Conservation (phyloP, 768 basidiomycete genomes). For the Mycena haematopus region DNA sequence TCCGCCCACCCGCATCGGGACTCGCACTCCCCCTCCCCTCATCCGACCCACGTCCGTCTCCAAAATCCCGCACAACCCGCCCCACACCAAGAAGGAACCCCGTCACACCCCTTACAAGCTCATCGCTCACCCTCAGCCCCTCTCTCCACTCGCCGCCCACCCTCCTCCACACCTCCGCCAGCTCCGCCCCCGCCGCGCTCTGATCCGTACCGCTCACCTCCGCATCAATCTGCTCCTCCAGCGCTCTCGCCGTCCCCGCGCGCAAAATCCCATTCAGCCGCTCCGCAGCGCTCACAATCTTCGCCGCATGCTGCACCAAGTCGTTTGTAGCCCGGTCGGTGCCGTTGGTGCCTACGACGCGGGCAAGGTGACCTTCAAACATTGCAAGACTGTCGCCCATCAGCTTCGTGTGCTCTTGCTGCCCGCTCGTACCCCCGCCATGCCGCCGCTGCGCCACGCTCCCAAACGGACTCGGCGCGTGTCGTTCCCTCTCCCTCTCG, state of each 20-base stretch:
- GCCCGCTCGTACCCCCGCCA: conserved; percentile 24
- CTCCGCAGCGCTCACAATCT: conserved; percentile 70
- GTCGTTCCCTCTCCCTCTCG: conserved; percentile 23
- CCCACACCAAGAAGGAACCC: conserved; percentile 80
- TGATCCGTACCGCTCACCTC: conserved; percentile 59
- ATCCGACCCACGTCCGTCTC: conserved; percentile 36
- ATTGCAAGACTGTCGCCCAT: conserved; percentile 72
- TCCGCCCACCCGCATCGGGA: conserved; percentile 55
- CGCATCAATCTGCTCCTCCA: conserved; percentile 77
- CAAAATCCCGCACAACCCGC: conserved; percentile 65
- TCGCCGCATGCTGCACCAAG: conserved; percentile 65
- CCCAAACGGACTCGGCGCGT: conserved; percentile 33
- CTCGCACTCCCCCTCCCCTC: conserved; percentile 55
- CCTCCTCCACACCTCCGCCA: conserved; percentile 68
- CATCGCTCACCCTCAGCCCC: conserved; percentile 73
- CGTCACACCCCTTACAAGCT: conserved; percentile 78
- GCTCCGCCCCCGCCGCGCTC: conserved; percentile 38
- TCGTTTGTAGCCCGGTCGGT: conserved; percentile 50
- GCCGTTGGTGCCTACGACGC: conserved; percentile 45
- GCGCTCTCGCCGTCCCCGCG: conserved; percentile 58
- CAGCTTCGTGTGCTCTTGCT: conserved; percentile 68
- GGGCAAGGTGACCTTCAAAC: conserved; percentile 71
- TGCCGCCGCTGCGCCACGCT: conserved; percentile 25
- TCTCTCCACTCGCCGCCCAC: conserved; percentile 79
- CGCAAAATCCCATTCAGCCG: conserved; percentile 68